Evolutionary conservation across 192 early-diverging fungal genomes (phyloP), one percentile per base, ranked within the genome.

Genomic region (Pilaira anomala): DNA sequence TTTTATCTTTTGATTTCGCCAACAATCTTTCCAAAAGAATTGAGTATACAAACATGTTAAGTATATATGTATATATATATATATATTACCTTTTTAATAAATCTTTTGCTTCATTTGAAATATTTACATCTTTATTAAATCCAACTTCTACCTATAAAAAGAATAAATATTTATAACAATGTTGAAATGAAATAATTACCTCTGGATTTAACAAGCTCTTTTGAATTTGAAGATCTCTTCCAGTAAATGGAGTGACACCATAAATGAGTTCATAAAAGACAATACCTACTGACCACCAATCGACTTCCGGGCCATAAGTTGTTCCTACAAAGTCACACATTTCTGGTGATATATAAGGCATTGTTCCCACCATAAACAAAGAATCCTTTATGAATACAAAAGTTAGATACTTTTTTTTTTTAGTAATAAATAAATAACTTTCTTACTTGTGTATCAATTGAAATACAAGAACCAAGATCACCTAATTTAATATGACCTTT

Each of bases 261-360:
- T 24, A 36, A 1, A 97, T 66, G 54, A 95, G 72, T 69, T 97
- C 95, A 62, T 89, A 97, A 52, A 93, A 68, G 14, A 94, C 87
- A 16, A 91, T 87, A 3, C 95, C 95, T 22, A 88, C 73, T 18
- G 86, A 87, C 87, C 86, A 96, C 94, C 94, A 93, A 78, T 97
- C 95, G 19, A 91, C 88, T 18, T 89, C 84, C 16, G 74, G 67
- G 33, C 93, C 90, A 56, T 92, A 93, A 1, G 70, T 71, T 9
- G 76, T 65, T 69, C 93, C 91, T 39, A 85, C 84, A 3, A 93
- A 90, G 28, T 88, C 82, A n/a, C 95, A 82, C 22, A 95, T 88
- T 68, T 96, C 95, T n/a, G 95, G 95, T 16, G 94, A 92, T 68
- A 96, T 93, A 75, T 98, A 98, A 61, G 95, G 92, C 66, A 84